Base-by-base conservation (phyloP, 441 rosid genomes). In the Sinapis alba region DNA sequence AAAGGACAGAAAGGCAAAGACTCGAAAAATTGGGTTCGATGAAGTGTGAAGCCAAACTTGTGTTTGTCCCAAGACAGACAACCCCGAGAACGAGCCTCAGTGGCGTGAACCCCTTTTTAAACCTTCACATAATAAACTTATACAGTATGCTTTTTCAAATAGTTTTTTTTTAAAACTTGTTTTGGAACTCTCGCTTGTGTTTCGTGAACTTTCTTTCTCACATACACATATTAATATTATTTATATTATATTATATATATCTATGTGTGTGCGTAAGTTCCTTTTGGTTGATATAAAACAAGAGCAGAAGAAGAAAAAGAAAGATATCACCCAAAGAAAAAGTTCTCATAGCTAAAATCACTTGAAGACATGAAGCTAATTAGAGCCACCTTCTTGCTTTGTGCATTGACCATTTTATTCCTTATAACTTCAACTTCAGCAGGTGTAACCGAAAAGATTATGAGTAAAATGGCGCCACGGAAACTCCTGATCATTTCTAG, bases 1-100 rank as follows among this genome's bases (percentile, higher is more conserved):
- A 71, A 65, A n/a, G 50, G 63, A 65, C 76, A 71, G 27, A 59
- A 59, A 77, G 76, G 73, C 57, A 6, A 59, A 47, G 63, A 59
- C 57, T 71, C 50, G 64, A 72, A 64, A 77, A 59, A 72, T 66
- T 59, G 72, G 77, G 77, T 36, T 71, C 62, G 69, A 77, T 77
- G 73, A 66, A 77, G 80, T 77, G 69, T 72, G 41, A 77, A 53
- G 73, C 77, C 80, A 66, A 72, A 72, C 68, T 71, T 77, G 41
- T 77, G 73, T 60, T 36, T 77, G 77, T 72, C 59, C 80, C 77
- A 66, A 78, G 59, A 60, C 73, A 78, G 71, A 78, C 77, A 78
- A 78, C 77, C 80, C 80, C 65, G 47, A 78, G 77, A 78, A 78
- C 73, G 59, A 78, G 80, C 80, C 77, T 72, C 77, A 72, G 73